Evolutionary conservation across 23 red algal species (phyloP), one percentile per base, ranked within the genome.

Genomic region (Gracilaria caudata): DNA sequence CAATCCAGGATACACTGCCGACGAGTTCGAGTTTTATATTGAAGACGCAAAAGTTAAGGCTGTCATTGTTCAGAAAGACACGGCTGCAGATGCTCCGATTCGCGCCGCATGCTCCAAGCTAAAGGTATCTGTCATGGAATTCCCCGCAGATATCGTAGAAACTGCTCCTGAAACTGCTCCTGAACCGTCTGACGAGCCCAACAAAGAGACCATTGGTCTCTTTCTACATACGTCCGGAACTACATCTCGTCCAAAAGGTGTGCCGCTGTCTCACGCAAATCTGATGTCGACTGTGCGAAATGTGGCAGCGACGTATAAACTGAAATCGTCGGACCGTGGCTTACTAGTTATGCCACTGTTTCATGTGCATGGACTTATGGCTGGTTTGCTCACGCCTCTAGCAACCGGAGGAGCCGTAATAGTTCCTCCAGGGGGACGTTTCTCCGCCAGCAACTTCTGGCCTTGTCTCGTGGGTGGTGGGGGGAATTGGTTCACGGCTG

Each of bases 321-420:
- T 97, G 34, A 73, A 70, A 25, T 5, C 78, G 4, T 46, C 89
- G 2, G 94, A 97, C 39, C 64, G 81, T 20, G 72, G 71, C n/a
- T 63, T 93, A 28, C 91, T 97, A 6, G 94, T 97, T 1, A 97
- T 97, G 94, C 94, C 94, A 14, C 45, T 97, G 4, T 97, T 97
- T 64, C 94, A 97, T 57, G 94, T 97, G 25, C 94, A 97, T 44
- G 94, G 94, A 11, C 86, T 97, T 35, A 97, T 97, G 89, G 88
- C 90, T 14, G 89, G 82, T 10, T 56, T 80, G 4, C 81, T 97
- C 51, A 86, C 94, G 12, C 92, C 94, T 32, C 79, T 97, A 24
- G 94, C 94, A 16, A 91, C 94, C n/a, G 94, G 94, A 20, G 94
- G 94, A 23, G 21, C 71, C 16, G 94, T 97, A 23, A 35, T 88